phyloP scores from a whole-genome alignment of 83 land plant species.

The Picea abies region DNA sequence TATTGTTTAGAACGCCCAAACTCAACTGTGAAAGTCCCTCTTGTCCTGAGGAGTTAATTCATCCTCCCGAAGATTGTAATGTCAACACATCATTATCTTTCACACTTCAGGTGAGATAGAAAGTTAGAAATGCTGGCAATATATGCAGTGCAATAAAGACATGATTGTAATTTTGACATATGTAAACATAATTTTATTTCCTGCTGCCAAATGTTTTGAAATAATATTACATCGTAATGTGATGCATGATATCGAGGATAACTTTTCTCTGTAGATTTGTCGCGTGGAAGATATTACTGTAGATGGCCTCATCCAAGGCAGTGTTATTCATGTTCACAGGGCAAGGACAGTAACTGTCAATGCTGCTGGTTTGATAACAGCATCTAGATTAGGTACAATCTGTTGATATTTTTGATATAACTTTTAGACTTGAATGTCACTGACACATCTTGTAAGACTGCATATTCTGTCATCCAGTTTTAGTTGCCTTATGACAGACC shows the following conservation, averaged over 20 bases:
- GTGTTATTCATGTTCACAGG: conserved; percentile 88
- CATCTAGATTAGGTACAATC: conserved; percentile 73
- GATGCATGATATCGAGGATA: not conserved
- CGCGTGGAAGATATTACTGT: conserved; percentile 89
- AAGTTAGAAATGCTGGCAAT: not conserved
- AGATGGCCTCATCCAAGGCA: conserved; percentile 73
- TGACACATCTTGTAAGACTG: not conserved
- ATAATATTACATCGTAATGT: not conserved
- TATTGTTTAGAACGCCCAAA: conserved; percentile 49
- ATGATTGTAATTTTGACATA: not conserved
- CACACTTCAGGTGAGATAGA: conserved; percentile 83
- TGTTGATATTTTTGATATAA: not conserved
- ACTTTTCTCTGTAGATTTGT: conserved; percentile 69
- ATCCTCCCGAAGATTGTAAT: conserved; percentile 98
- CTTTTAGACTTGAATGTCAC: not conserved
- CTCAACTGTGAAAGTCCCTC: conserved; percentile 72
- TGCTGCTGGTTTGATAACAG: conserved; percentile 66
- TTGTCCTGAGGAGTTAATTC: conserved; percentile 87
- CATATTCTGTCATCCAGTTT: not conserved
- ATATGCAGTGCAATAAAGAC: not conserved
- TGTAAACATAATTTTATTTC: not conserved
- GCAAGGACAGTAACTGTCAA: conserved; percentile 65
- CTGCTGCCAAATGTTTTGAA: not conserved
- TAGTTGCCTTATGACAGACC: not conserved
- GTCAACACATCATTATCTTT: conserved; percentile 86